Conservation (phyloP, 352 stramenopile species). For the Phytophthora pseudosyringae region DNA sequence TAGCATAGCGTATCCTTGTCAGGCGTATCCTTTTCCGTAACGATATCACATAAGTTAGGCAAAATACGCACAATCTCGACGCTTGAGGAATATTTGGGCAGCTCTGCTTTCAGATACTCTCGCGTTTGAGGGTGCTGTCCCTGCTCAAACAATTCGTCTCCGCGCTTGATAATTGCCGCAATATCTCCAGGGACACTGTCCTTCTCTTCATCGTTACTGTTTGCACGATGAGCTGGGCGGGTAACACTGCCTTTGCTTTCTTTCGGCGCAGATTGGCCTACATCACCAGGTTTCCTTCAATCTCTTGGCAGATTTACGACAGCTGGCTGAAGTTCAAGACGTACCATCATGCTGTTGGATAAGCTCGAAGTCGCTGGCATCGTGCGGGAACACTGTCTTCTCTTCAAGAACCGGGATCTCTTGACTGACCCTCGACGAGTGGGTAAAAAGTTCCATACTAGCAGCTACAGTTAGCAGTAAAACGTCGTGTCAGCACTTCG, state of each 20-base stretch:
- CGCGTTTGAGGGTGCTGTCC: conserved; percentile 47
- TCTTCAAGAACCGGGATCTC: conserved; percentile 53
- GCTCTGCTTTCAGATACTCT: conserved; percentile 49
- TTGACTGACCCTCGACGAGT: conserved; percentile 19
- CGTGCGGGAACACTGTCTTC: conserved; percentile 63
- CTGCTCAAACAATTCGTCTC: conserved; percentile 61
- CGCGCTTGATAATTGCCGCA: conserved; percentile 37
- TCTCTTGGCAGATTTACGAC: not conserved
- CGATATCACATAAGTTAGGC: too few species aligned
- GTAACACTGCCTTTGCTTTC: not conserved
- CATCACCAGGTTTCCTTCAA: conserved; percentile 4
- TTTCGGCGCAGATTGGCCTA: not conserved
- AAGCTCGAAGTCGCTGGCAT: conserved; percentile 65
- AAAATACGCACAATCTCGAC: conserved; percentile 53
- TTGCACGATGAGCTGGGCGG: not conserved
- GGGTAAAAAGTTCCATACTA: conserved; percentile 56
- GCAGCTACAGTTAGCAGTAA: conserved; percentile 39
- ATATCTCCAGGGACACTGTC: conserved; percentile 32
- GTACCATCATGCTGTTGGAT: conserved; percentile 54
- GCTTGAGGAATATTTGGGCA: conserved; percentile 44
- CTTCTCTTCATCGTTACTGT: conserved; percentile 50
- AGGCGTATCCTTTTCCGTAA: not conserved
- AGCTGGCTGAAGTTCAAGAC: not conserved
- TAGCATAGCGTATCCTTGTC: not conserved
- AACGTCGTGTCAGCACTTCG: conserved; percentile 9